Base-by-base conservation (phyloP, 345 rosid species). In the Brassica juncea region DNA sequence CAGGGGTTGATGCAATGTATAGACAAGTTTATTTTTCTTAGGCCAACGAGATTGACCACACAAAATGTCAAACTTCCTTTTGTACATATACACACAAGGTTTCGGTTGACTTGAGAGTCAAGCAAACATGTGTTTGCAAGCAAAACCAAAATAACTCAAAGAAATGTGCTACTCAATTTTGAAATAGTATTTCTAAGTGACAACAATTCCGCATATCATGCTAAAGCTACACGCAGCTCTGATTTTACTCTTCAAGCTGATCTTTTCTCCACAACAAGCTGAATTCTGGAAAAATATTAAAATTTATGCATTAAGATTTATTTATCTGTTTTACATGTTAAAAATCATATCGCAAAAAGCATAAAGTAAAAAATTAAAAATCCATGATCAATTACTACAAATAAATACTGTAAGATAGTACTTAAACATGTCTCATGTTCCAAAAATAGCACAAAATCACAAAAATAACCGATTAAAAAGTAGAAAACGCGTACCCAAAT, bases 31-130 rank as follows among this genome's bases (percentile, higher is more conserved):
- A 27, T 55, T 65, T 66, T 66, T 58, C 27, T 65, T 72, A 66
- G 73, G 32, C 72, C 74, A 68, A 72, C 68, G 28, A 78, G 73
- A 57, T 30, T 78, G 72, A 57, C 68, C 37, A 78, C 9, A 78
- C 66, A 32, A 32, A 32, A 49, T 49, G 58, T 63, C 71, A 69
- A 70, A 55, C 61, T 78, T 42, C 62, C 19, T 42, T 66, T 64
- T 78, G 73, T 72, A 78, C 2, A 78, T 72, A 78, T 72, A 78
- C 58, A 32, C 30, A 15, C 66, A 64, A 35, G 3, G 66, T 27
- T 64, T 73, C 60, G 52, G 11, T 66, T 63, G 81, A 71, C 66
- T 64, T 64, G 76, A 64, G 81, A 64, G 81, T 71, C 47, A 71
- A 77, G 66, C 71, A 71, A 77, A 66, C 52, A 27, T 64, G 47